Evolutionary conservation across 495 filamentous ascomycete genomes (phyloP).

Genomic region (Neurospora africana): DNA sequence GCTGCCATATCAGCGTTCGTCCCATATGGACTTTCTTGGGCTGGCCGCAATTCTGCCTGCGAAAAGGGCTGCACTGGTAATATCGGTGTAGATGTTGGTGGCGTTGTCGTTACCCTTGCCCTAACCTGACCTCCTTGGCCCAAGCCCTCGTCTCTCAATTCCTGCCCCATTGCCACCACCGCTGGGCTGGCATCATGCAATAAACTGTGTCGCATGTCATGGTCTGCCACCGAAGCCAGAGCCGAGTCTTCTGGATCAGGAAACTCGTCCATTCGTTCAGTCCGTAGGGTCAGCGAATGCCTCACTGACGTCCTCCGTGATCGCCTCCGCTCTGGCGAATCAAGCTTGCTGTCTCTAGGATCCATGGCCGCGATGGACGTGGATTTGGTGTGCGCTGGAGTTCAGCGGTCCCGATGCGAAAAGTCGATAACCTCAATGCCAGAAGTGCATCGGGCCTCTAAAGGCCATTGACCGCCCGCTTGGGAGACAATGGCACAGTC

Average conservation of each 20-base stretch:
- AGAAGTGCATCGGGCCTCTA: neutral
- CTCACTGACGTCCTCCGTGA: slow-evolving; percentile 25
- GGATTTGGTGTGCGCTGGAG: neutral
- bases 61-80: neutral
- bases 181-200: neutral
- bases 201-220: neutral
- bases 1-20: neutral
- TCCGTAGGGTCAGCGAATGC: slow-evolving; percentile 15
- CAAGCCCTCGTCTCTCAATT: neutral
- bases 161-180: neutral
- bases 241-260: neutral
- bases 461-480: neutral
- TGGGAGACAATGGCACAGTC: neutral
- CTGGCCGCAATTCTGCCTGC: neutral
- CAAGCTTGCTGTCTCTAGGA: slow-evolving; percentile 18
- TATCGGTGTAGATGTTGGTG: neutral
- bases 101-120: neutral
- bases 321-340: slow-evolving; percentile 1
- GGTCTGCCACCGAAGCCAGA: neutral
- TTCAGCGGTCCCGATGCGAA: neutral
- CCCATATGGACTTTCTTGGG: neutral
- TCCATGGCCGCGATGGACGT: slow-evolving; percentile 22
- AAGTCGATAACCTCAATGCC: neutral
- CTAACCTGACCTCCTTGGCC: slow-evolving; percentile 1
- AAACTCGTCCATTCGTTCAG: neutral